Conservation (phyloP, 345 rosid genomes). For the Ceriops tagal region DNA sequence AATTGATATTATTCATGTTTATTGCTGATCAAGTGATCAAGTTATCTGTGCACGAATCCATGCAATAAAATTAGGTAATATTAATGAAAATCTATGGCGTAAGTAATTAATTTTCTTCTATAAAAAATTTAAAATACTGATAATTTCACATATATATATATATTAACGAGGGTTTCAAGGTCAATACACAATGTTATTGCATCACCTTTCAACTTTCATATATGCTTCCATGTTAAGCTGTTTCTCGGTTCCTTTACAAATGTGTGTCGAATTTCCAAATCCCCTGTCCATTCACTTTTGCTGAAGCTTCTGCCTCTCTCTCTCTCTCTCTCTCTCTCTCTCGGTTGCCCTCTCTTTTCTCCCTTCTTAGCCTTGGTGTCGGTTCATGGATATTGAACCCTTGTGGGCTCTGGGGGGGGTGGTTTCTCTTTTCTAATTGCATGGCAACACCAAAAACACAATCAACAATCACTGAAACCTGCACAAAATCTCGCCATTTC, state of each 20-base stretch:
- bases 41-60: no score
- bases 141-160: no score
- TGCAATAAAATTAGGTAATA: no score
- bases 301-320: slow-evolving; percentile 35
- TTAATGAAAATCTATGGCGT: no score
- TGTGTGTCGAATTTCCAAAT: slow-evolving; percentile 55
- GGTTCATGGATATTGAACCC: slow-evolving; percentile 99
- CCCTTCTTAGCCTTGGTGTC: slow-evolving; percentile 40
- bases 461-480: slow-evolving; percentile 24
- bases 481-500: slow-evolving; percentile 35
- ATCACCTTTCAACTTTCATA: slow-evolving; percentile 33
- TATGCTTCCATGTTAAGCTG: slow-evolving; percentile 32
- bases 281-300: slow-evolving; percentile 45
- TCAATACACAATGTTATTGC: slow-evolving; percentile 23
- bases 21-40: no score
- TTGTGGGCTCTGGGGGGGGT: slow-evolving; percentile 91
- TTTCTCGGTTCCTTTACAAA: slow-evolving; percentile 38
- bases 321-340: slow-evolving; percentile 18
- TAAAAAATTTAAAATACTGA: no score
- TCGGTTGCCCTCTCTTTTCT: slow-evolving; percentile 15
- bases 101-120: no score
- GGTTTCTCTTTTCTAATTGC: slow-evolving; percentile 60
- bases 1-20: no score
- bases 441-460: slow-evolving; percentile 64
- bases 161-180: slow-evolving; percentile 33